phyloP scores from a whole-genome alignment of 495 filamentous ascomycete genomes.

The Aspergillus cavernicola region DNA sequence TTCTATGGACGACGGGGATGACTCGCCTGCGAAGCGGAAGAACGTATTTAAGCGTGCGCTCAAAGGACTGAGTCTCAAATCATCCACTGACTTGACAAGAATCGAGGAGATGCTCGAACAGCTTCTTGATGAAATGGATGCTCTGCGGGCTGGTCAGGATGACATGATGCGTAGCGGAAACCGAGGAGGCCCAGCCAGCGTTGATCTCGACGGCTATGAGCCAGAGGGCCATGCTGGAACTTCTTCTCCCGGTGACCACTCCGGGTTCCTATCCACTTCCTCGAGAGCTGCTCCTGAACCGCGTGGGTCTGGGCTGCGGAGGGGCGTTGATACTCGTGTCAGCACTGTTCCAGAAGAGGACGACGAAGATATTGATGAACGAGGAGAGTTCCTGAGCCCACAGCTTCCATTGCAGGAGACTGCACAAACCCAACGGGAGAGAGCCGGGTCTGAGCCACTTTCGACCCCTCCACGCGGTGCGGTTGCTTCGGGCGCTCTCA shows the following conservation, averaged over 20 bases:
- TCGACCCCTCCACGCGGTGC: conserved; percentile 67
- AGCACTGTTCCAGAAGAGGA: conserved; percentile 86
- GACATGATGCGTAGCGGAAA: conserved; percentile 22
- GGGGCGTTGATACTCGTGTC: conserved; percentile 70
- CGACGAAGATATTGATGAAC: conserved; percentile 57
- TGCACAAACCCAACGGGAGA: conserved; percentile 32
- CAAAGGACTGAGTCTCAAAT: conserved; percentile 81
- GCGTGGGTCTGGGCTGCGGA: conserved; percentile 41
- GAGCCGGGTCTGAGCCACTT: conserved; percentile 63
- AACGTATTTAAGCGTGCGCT: conserved; percentile 90
- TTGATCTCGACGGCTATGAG: conserved; percentile 64
- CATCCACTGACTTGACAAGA: conserved; percentile 78
- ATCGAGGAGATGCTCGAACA: conserved; percentile 96
- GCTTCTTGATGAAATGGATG: conserved; percentile 86
- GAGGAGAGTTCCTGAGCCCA: conserved; percentile 48
- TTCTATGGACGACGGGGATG: conserved; percentile 66
- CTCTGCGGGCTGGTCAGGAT: conserved; percentile 64
- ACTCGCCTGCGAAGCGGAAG: conserved; percentile 72
- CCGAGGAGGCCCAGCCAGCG: conserved; percentile 33
- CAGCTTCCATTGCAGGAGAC: conserved; percentile 33
- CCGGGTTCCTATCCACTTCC: conserved; percentile 69
- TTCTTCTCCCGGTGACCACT: conserved; percentile 69
- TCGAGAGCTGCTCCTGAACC: conserved; percentile 48
- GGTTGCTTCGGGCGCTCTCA: conserved; percentile 52
- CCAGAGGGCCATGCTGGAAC: conserved; percentile 79